Evolutionary conservation across 139 green algal genomes (phyloP).

Genomic region (Micractinium conductrix): DNA sequence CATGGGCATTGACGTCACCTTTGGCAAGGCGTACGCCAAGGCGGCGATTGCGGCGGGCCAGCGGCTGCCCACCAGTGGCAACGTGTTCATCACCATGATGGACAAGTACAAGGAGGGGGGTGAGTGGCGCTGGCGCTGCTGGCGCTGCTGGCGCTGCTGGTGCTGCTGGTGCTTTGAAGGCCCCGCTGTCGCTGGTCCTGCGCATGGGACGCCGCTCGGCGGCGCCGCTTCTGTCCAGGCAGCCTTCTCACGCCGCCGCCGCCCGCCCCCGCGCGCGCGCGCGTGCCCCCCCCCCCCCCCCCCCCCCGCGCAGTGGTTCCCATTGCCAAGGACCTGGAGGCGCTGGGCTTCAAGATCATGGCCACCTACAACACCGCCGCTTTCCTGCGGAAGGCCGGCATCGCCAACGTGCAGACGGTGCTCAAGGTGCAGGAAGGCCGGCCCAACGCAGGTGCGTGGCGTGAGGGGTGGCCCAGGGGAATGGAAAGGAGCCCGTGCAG

Average conservation of each 20-base stretch:
- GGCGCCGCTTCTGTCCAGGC: too few species aligned
- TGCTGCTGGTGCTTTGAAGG: too few species aligned
- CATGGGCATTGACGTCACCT: slow-evolving; percentile 94
- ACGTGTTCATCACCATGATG: slow-evolving; percentile 94
- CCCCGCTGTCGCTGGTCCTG: too few species aligned
- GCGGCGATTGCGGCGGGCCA: slow-evolving; percentile 93
- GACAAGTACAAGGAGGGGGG: slow-evolving; percentile 88
- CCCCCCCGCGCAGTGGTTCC: slow-evolving; percentile 58
- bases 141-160: too few species aligned
- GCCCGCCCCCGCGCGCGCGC: not conserved
- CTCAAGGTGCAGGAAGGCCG: slow-evolving; percentile 99
- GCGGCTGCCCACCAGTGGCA: slow-evolving; percentile 80
- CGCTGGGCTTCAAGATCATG: slow-evolving; percentile 90
- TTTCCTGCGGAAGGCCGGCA: slow-evolving; percentile 59
- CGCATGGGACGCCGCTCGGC: too few species aligned
- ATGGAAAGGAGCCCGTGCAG: not conserved
- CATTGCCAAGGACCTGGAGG: slow-evolving; percentile 82
- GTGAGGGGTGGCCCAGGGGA: not conserved
- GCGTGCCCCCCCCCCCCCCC: not conserved
- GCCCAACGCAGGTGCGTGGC: slow-evolving; percentile 74
- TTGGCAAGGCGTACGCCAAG: slow-evolving; percentile 95
- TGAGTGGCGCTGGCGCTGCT: too few species aligned
- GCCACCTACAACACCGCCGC: slow-evolving; percentile 88
- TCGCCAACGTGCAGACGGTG: slow-evolving; percentile 65
- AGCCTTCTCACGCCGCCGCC: too few species aligned